A percentile compares a stretch with the other conserved stretches of the same genome.
Conservation (phyloP, 345 rosid genomes). For the Toxicodendron radicans region DNA sequence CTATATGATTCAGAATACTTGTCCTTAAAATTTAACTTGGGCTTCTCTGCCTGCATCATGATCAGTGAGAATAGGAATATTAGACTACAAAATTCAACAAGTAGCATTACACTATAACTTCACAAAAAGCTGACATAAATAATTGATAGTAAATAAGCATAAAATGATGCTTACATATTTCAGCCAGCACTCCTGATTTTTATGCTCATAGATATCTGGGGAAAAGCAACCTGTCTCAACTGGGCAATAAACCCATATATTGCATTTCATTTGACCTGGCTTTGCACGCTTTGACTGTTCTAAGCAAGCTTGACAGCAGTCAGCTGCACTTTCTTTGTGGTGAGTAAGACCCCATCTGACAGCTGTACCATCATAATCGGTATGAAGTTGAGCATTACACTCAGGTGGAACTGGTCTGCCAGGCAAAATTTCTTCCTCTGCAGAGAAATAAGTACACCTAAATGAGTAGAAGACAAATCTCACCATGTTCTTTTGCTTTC, state of each 20-base stretch:
- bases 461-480: constrained; percentile 6
- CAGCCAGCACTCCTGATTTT: constrained; percentile 90
- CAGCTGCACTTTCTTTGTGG: constrained; percentile 96
- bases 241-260: constrained; percentile 98
- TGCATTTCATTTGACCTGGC: constrained; percentile 87
- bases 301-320: constrained; percentile 96
- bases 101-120: background rate
- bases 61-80: constrained; percentile 15
- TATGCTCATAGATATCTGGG: constrained; percentile 90
- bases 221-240: constrained; percentile 77
- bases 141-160: background rate
- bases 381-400: constrained; percentile 82
- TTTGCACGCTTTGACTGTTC: constrained; percentile 79
- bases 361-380: constrained; percentile 90
- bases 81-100: background rate
- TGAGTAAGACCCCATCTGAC: constrained; percentile 97
- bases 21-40: constrained; percentile 72
- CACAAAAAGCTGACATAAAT: constrained; percentile 15
- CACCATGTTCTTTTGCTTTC: background rate
- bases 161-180: constrained; percentile 63
- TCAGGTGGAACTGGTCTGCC: constrained; percentile 82
- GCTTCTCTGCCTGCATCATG: constrained; percentile 76
- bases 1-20: constrained; percentile 74
- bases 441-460: constrained; percentile 16
- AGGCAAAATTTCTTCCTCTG: constrained; percentile 78